Evolutionary conservation across 306 rosid genomes (phyloP), one percentile per base, ranked within the genome.

Genomic region (Trifolium pratense): DNA sequence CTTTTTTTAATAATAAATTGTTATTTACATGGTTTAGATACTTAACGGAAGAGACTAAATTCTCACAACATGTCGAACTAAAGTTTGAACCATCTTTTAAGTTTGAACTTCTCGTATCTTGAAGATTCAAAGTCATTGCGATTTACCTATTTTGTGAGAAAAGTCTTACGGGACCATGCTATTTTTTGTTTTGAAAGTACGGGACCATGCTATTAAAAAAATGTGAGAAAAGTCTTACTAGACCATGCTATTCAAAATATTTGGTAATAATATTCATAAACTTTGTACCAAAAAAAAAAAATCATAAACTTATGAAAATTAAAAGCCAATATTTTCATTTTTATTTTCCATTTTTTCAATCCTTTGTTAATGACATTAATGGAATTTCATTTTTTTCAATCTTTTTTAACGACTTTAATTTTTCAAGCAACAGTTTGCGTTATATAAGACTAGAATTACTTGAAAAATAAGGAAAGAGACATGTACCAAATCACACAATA

Each of bases 401-500:
- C 15, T 53, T 3, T 53, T 9, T 9, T 20, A 20, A 21, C 25
- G 15, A 13, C 36, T 7, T 42, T 42, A 9, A 12, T 66, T 36
- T 7, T 65, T 64, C 7, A 75, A 51, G 26, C 9, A 49, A n/a
- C 7, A 17, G 4, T 37, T 36, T 12, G 21, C 3, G 3, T 1
- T 3, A 2, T 25, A 25, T 17, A 32, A 21, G 5, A 17, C 53
- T 46, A 43, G n/a, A 15, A 48, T 48, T 34, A 14, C 13, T 21
- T 58, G 5, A 37, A 14, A 56, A 63, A 26, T 23, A 23, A 5
- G 39, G 81, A 70, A 68, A 59, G 5, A 34, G 69, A 65, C 4
- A 42, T 42, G 2, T 56, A 55, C 64, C 78, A 45, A 55, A 71
- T 59, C 45, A 65, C 49, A 79, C 58, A 21, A 11, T 31, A 53